These are phyloP conservation scores for Termitomyces sp. DNA, from an alignment of 768 basidiomycete species.

Conservation along the genomic window DNA sequence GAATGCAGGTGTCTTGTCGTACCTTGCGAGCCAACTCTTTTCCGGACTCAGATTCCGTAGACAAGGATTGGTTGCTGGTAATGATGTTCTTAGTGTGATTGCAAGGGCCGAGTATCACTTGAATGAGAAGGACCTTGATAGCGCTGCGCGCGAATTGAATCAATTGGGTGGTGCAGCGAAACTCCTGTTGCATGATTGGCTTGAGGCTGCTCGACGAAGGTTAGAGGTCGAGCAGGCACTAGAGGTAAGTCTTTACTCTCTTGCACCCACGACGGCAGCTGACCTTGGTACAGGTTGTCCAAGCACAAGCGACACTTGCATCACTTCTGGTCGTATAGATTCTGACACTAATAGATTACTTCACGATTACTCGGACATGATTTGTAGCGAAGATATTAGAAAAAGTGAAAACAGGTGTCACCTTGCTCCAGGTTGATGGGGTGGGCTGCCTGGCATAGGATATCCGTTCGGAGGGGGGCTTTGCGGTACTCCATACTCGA, in stretches of 20 bases:
- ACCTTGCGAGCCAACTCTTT: slow-evolving; percentile 75
- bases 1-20: slow-evolving; percentile 83
- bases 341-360: slow-evolving; percentile 18
- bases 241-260: slow-evolving; percentile 45
- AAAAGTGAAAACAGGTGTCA: background rate
- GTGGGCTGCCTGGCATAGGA: background rate
- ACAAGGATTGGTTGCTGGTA: slow-evolving; percentile 71
- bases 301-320: slow-evolving; percentile 78
- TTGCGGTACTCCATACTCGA: background rate
- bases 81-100: slow-evolving; percentile 82
- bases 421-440: background rate
- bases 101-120: slow-evolving; percentile 86
- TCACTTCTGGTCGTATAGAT: slow-evolving; percentile 70
- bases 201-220: slow-evolving; percentile 80
- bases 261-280: background rate
- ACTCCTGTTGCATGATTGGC: slow-evolving; percentile 76
- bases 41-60: slow-evolving; percentile 75
- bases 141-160: slow-evolving; percentile 87
- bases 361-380: background rate
- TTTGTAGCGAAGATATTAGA: background rate
- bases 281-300: slow-evolving; percentile 53
- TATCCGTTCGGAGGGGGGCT: background rate
- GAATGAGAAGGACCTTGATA: slow-evolving; percentile 89
- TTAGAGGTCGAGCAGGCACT: slow-evolving; percentile 91
- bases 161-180: slow-evolving; percentile 81